Base-by-base conservation (phyloP, 441 rosid species). In the Biscutella laevigata region DNA sequence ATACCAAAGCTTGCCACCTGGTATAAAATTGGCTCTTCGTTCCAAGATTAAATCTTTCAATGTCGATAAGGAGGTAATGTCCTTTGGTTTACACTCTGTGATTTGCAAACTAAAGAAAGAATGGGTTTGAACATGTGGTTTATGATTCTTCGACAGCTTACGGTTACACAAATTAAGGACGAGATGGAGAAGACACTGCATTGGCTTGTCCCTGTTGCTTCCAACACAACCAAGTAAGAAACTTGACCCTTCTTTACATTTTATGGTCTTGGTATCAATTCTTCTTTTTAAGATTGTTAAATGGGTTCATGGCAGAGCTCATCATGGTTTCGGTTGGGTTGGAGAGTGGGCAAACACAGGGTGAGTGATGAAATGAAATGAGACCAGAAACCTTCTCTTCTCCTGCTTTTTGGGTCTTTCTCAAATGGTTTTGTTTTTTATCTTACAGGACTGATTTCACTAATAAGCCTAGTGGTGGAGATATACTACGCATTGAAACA, bases 121-220 rank as follows among this genome's bases (percentile, higher is more conserved):
- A 30, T 25, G 12, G 26, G n/a, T 22, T 4, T 38, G n/a, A n/a
- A n/a, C n/a, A n/a, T n/a, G n/a, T n/a, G n/a, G n/a, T 36, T 28
- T 52, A 4, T 53, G 21, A 38, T 27, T 61, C 39, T 26, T 27
- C 16, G 38, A 69, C 87, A 94, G 99, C 84, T 85, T 34, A 67
- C 88, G 16, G 78, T 85, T 33, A 20, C 76, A 24, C 83, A 94
- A 61, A 81, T 94, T 59, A 94, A 85, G 69, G 91, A 74, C 10
- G 94, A 94, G 77, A 94, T 94, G 98, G 98, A 83, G 78, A 79
- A 78, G 69, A 86, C 92, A 30, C 61, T 86, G 68, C 82, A 71
- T 59, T 86, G 95, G 99, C 96, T 94, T 59, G 96, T 90, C 69
- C 99, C 96, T 4, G 70, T 94, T 45, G 95, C 99, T 28, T 66